Conservation (phyloP, 441 rosid species). For the Eutrema salsugineum region DNA sequence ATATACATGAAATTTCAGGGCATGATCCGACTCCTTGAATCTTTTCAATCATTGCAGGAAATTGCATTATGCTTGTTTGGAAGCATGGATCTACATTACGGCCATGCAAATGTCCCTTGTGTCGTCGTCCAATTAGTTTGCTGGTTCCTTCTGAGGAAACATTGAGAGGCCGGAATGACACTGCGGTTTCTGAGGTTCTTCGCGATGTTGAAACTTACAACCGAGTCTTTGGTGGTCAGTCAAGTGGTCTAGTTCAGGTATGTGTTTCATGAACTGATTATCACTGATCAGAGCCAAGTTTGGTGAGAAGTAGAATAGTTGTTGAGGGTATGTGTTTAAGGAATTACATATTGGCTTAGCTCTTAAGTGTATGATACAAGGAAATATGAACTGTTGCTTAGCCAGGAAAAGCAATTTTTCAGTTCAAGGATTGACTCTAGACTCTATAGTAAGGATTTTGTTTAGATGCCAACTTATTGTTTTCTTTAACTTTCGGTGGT, state of each 20-base stretch:
- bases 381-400: not conserved
- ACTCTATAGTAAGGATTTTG: not conserved
- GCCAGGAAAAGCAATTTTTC: not conserved
- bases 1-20: not conserved
- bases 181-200: constrained; percentile 45
- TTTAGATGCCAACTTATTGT: not conserved
- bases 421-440: not conserved
- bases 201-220: constrained; percentile 61
- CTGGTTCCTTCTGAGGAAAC: constrained; percentile 61
- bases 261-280: not conserved
- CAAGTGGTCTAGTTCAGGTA: constrained; percentile 61
- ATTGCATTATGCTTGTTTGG: constrained; percentile 87
- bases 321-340: not conserved
- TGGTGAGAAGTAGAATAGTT: not conserved
- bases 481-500: not conserved
- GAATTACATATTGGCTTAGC: not conserved
- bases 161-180: constrained; percentile 37
- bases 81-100: constrained; percentile 63
- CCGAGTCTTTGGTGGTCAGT: constrained; percentile 57
- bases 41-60: constrained; percentile 35
- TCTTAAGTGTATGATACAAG: not conserved
- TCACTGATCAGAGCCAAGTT: not conserved
- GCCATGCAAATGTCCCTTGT: constrained; percentile 80
- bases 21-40: no score
- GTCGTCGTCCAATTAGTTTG: constrained; percentile 76